phyloP scores from a whole-genome alignment of 2,329 filamentous ascomycete genomes.

The Penicillium sp. region DNA sequence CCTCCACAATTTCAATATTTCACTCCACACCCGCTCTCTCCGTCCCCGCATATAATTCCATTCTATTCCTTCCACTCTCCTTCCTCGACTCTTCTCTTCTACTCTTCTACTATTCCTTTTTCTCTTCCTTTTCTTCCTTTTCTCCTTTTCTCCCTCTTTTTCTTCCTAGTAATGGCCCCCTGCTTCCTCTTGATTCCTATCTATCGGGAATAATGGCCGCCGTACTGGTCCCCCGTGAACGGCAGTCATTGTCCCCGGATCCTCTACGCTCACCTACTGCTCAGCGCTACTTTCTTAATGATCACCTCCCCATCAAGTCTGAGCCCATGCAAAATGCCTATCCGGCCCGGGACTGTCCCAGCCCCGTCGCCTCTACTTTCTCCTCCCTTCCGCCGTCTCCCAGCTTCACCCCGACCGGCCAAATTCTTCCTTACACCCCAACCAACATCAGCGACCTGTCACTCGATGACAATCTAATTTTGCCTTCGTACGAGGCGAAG shows the following conservation, averaged over 20 bases:
- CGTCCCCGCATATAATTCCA: not conserved
- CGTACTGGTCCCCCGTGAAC: constrained; percentile 31
- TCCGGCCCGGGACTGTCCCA: constrained; percentile 22
- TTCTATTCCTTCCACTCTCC: not conserved
- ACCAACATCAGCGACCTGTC: constrained; percentile 39
- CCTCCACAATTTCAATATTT: not conserved
- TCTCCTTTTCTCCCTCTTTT: not conserved
- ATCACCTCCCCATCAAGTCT: constrained; percentile 21
- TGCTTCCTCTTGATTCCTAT: not conserved
- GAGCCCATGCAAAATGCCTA: constrained; percentile 27
- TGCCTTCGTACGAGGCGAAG: constrained; percentile 43
- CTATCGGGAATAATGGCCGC: constrained; percentile 32
- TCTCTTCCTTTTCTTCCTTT: not conserved
- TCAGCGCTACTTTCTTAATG: constrained; percentile 33
- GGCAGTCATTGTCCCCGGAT: constrained; percentile 31
- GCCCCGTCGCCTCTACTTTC: constrained; percentile 27
- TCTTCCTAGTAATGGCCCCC: not conserved
- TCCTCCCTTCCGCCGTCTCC: constrained; percentile 40
- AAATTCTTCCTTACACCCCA: constrained; percentile 34
- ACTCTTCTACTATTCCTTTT: not conserved
- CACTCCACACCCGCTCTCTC: not conserved
- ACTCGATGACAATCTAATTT: constrained; percentile 39
- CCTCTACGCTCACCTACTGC: constrained; percentile 28
- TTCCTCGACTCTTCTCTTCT: not conserved
- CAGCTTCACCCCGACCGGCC: constrained; percentile 27